Conservation (phyloP, 2,329 filamentous ascomycete species). For the Cercospora sp. region DNA sequence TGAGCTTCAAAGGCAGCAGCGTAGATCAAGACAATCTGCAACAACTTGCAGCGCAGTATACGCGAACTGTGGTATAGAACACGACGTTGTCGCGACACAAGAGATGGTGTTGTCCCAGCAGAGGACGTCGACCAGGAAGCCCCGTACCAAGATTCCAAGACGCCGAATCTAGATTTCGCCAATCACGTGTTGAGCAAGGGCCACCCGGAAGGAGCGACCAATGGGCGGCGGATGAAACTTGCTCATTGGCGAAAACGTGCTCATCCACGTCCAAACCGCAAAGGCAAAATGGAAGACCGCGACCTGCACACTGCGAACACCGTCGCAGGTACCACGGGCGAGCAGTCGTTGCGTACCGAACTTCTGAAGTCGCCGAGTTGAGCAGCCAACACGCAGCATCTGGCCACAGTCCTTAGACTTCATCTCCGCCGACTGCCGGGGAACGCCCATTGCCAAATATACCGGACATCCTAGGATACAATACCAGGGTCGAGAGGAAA, state of each 20-base stretch:
- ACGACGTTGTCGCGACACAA: not conserved
- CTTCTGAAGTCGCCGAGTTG: not conserved
- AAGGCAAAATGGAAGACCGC: not conserved
- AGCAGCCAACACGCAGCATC: not conserved
- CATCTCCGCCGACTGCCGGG: not conserved
- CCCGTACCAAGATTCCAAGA: not conserved
- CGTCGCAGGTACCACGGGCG: not conserved
- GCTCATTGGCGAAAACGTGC: slow-evolving; percentile 7
- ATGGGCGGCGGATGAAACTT: not conserved
- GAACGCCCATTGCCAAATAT: not conserved
- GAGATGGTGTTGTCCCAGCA: not conserved
- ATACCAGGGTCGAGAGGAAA: not conserved
- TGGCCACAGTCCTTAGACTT: not conserved
- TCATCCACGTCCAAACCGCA: not conserved
- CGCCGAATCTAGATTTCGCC: not conserved
- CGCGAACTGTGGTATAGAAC: not conserved
- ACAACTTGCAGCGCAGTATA: not conserved
- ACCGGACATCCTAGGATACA: not conserved
- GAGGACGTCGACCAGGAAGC: not conserved
- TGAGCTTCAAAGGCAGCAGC: not conserved
- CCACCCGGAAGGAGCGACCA: not conserved
- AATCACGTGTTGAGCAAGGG: not conserved
- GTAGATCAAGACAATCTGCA: not conserved
- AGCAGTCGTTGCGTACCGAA: not conserved
- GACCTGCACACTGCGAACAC: not conserved